Evolutionary conservation across 345 rosid species (phyloP).

Genomic region (Carallia pectinifolia): DNA sequence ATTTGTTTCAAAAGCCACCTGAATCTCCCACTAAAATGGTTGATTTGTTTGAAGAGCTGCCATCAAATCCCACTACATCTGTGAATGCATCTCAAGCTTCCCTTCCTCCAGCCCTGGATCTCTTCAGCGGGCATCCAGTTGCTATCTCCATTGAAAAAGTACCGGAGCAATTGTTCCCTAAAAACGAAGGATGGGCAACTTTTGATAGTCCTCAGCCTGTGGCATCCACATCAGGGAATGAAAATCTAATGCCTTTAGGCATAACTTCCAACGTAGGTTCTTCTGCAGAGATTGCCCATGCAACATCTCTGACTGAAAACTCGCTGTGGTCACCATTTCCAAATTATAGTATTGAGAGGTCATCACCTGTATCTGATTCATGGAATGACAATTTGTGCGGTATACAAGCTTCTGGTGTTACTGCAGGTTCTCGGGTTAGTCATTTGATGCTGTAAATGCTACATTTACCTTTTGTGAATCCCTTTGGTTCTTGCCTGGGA

Average conservation of each 20-base stretch:
- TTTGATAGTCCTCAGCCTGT: constrained; percentile 59
- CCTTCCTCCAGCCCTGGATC: constrained; percentile 33
- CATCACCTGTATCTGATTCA: constrained; percentile 42
- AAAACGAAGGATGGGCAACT: constrained; percentile 89
- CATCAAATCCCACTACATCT: constrained; percentile 30
- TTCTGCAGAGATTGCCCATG: constrained; percentile 39
- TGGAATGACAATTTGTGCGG: constrained; percentile 44
- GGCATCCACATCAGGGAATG: constrained; percentile 31
- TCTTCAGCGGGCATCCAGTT: constrained; percentile 46
- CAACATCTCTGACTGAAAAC: constrained; percentile 38
- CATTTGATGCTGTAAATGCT: background rate
- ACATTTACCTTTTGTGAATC: background rate
- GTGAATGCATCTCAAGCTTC: constrained; percentile 42
- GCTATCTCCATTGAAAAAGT: constrained; percentile 21
- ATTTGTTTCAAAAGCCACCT: constrained; percentile 62
- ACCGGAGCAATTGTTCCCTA: constrained; percentile 38
- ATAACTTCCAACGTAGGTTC: constrained; percentile 27
- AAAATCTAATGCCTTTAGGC: constrained; percentile 26
- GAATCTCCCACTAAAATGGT: constrained; percentile 40
- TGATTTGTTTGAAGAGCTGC: constrained; percentile 35
- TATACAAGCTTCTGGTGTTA: constrained; percentile 30
- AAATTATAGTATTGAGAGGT: constrained; percentile 33
- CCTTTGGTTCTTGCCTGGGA: background rate
- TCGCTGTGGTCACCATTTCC: constrained; percentile 53
- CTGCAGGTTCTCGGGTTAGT: constrained; percentile 49